A percentile compares a stretch with the other conserved stretches of the same genome.
Conservation (phyloP, 1,284 basidiomycete species). For the Blastosporella zonata region DNA sequence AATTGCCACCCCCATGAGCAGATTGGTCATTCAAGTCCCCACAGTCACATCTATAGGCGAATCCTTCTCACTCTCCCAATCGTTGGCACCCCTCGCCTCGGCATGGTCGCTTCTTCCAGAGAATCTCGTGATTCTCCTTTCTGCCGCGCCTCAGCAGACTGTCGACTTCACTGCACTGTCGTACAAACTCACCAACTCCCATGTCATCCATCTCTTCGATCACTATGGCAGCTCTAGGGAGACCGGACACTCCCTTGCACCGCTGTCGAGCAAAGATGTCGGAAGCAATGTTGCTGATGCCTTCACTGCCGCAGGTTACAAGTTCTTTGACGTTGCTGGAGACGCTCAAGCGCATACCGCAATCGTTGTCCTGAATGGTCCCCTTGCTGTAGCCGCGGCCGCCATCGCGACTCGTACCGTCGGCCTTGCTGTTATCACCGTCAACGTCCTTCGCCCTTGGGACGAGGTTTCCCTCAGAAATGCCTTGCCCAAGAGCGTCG, state of each 20-base stretch:
- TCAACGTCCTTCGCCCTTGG: conserved; percentile 80
- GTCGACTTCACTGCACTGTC: conserved; percentile 69
- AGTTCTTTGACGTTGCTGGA: conserved; percentile 68
- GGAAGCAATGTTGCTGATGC: conserved; percentile 41
- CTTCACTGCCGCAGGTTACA: conserved; percentile 53
- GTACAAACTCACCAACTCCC: conserved; percentile 57
- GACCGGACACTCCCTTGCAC: conserved; percentile 49
- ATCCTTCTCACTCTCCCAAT: conserved; percentile 67
- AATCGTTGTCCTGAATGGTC: conserved; percentile 67
- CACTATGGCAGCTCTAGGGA: conserved; percentile 71
- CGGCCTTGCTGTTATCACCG: conserved; percentile 61
- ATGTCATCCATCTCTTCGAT: conserved; percentile 80
- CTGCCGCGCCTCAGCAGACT: conserved; percentile 77
- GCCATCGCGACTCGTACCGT: conserved; percentile 41
- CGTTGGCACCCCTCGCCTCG: conserved; percentile 65
- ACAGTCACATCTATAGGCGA: conserved; percentile 64
- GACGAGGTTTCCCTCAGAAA: conserved; percentile 55
- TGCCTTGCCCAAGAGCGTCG: conserved; percentile 55
- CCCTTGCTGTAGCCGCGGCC: conserved; percentile 59
- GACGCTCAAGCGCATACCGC: conserved; percentile 55
- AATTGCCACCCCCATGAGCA: conserved; percentile 53
- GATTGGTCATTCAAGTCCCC: conserved; percentile 78
- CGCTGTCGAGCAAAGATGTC: conserved; percentile 27
- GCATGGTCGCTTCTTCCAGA: conserved; percentile 63
- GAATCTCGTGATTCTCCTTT: conserved; percentile 75